Percentiles rank a stretch among this genome's conserved stretches.
Evolutionary conservation across 495 filamentous ascomycete species (phyloP).

Genomic region (Viridothelium virens): DNA sequence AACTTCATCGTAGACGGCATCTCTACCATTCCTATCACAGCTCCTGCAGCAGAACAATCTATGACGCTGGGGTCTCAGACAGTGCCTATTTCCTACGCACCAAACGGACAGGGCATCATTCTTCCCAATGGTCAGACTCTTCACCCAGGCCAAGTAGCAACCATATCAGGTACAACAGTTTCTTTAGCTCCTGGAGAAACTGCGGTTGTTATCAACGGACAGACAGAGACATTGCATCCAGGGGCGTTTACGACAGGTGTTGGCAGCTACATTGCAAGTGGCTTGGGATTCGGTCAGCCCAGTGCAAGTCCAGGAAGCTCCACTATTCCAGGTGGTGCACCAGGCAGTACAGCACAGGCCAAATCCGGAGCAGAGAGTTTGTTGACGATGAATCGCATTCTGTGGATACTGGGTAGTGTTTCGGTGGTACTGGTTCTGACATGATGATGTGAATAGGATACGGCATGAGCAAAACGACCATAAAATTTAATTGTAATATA

Average conservation of each 20-base stretch:
- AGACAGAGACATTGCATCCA: constrained; percentile 20
- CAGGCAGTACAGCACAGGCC: constrained; percentile 1
- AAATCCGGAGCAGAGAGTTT: not conserved
- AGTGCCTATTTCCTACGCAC: constrained; percentile 1
- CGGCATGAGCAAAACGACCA: too few species aligned
- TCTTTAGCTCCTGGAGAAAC: constrained; percentile 28
- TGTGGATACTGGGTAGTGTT: not conserved
- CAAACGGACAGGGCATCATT: not conserved
- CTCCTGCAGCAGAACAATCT: constrained; percentile 5
- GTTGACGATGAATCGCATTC: not conserved
- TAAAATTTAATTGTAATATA: not conserved
- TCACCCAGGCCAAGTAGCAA: constrained; percentile 23
- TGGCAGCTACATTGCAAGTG: constrained; percentile 5
- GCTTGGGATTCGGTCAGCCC: not conserved
- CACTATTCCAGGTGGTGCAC: constrained; percentile 3
- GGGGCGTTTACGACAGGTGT: constrained; percentile 3
- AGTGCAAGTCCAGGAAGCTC: not conserved
- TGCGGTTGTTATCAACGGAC: constrained; percentile 26
- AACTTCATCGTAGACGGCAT: constrained; percentile 2
- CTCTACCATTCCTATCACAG: constrained; percentile 5
- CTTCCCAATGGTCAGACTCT: constrained; percentile 22
- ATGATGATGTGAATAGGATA: not conserved
- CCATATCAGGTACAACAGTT: constrained; percentile 26
- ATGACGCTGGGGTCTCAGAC: not conserved
- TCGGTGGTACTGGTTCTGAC: not conserved